phyloP scores from a whole-genome alignment of 352 stramenopile genomes.

The Pythium brachiatum region DNA sequence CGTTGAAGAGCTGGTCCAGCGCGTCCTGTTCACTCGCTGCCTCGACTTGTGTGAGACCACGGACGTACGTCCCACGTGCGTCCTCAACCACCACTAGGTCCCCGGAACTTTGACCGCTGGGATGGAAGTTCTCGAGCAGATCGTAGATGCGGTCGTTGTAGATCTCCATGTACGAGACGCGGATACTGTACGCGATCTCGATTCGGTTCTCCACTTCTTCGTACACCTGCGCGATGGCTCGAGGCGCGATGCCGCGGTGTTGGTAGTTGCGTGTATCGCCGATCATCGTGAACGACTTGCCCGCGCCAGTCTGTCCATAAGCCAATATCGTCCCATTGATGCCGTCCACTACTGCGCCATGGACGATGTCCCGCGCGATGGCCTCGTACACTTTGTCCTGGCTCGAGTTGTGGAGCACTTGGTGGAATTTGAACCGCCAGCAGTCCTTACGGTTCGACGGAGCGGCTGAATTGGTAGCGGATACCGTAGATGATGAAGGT shows the following conservation, averaged over 20 bases:
- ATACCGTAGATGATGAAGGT: neutral
- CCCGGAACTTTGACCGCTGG: constrained; percentile 17
- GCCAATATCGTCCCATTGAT: constrained; percentile 88
- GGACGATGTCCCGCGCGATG: constrained; percentile 87
- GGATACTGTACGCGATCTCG: constrained; percentile 86
- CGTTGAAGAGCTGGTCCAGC: constrained; percentile 90
- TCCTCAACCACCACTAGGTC: constrained; percentile 89
- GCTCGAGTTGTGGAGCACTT: constrained; percentile 90
- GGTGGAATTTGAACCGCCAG: constrained; percentile 91
- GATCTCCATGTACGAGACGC: constrained; percentile 95
- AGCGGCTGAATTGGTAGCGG: constrained; percentile 11
- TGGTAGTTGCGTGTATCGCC: constrained; percentile 90
- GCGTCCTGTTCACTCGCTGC: constrained; percentile 81
- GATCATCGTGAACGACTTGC: constrained; percentile 93
- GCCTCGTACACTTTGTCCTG: constrained; percentile 91
- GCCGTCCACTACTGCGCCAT: constrained; percentile 84
- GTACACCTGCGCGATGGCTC: constrained; percentile 87
- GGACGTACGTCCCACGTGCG: constrained; percentile 73
- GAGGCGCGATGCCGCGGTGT: constrained; percentile 87
- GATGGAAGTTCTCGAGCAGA: constrained; percentile 52
- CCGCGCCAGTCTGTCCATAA: constrained; percentile 87
- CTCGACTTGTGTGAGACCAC: constrained; percentile 86
- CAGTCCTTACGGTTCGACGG: constrained; percentile 80
- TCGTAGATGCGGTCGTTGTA: constrained; percentile 96
- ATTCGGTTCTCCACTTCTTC: constrained; percentile 87